Percentiles rank a stretch among this genome's conserved stretches.
Evolutionary conservation across 768 basidiomycete genomes (phyloP).

Genomic region (Termitomyces titanicus): DNA sequence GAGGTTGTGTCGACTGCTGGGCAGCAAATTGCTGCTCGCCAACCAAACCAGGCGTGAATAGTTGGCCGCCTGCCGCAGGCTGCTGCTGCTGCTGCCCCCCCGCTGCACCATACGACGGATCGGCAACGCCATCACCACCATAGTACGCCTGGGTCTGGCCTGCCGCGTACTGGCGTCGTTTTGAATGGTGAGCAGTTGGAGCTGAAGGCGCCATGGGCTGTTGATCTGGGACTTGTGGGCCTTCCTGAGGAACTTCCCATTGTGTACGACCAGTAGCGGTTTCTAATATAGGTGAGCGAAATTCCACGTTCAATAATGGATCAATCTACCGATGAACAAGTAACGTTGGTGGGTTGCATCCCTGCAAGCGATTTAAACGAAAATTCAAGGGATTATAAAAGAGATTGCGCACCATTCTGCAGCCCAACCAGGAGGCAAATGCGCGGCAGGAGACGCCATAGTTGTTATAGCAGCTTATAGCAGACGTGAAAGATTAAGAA

Average conservation of each 20-base stretch:
- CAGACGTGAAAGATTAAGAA: slow-evolving; percentile 13
- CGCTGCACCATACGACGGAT: slow-evolving; percentile 36
- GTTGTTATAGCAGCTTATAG: slow-evolving; percentile 27
- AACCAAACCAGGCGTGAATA: slow-evolving; percentile 84
- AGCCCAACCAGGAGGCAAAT: slow-evolving; percentile 89
- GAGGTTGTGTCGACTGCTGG: slow-evolving; percentile 46
- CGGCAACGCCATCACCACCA: slow-evolving; percentile 42
- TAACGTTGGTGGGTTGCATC: slow-evolving; percentile 76
- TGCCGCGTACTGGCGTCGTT: slow-evolving; percentile 91
- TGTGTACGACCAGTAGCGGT: slow-evolving; percentile 79
- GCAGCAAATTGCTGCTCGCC: slow-evolving; percentile 64
- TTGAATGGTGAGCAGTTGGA: slow-evolving; percentile 43
- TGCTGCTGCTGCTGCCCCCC: slow-evolving; percentile 37
- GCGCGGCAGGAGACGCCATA: slow-evolving; percentile 52
- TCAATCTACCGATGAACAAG: slow-evolving; percentile 80
- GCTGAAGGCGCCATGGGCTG: slow-evolving; percentile 40
- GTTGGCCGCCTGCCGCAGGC: slow-evolving; percentile 43
- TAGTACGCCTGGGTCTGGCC: slow-evolving; percentile 93
- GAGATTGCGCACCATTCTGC: slow-evolving; percentile 74
- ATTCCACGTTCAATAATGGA: slow-evolving; percentile 7
- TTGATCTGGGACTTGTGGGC: slow-evolving; percentile 31
- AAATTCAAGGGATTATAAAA: slow-evolving; percentile 2
- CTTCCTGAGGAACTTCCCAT: slow-evolving; percentile 62
- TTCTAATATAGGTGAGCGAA: slow-evolving; percentile 47
- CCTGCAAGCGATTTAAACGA: slow-evolving; percentile 42